Percentiles rank a stretch among this genome's conserved stretches.
These are phyloP conservation scores for Globisporangium carolinianum DNA, from an alignment of 352 stramenopile genomes.

Conservation along the genomic window DNA sequence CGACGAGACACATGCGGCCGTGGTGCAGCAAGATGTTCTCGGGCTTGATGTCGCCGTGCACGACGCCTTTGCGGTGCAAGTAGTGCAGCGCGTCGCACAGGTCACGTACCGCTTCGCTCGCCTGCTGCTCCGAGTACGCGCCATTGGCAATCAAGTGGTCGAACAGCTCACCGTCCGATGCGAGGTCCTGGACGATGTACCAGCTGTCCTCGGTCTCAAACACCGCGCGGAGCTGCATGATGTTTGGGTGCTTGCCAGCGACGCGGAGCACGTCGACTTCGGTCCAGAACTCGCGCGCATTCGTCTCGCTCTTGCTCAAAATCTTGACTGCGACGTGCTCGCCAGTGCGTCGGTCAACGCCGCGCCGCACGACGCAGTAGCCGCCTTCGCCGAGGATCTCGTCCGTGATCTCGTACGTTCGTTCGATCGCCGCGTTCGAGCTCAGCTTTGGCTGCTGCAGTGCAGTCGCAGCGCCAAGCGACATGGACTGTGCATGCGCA, in stretches of 20 bases:
- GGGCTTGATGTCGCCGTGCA: constrained; percentile 87
- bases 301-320: constrained; percentile 71
- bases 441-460: constrained; percentile 1
- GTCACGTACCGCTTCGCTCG: constrained; percentile 59
- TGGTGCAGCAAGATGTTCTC: constrained; percentile 81
- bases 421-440: constrained; percentile 31
- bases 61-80: constrained; percentile 81
- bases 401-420: constrained; percentile 70
- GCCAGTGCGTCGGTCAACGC: constrained; percentile 48
- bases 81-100: constrained; percentile 77
- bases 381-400: constrained; percentile 77
- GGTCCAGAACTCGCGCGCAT: constrained; percentile 74
- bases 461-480: not conserved
- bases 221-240: constrained; percentile 66
- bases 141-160: constrained; percentile 82
- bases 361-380: constrained; percentile 76
- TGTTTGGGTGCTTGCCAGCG: constrained; percentile 68
- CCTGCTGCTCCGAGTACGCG: constrained; percentile 81
- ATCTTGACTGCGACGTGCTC: constrained; percentile 78
- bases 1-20: constrained; percentile 75
- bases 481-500: not conserved
- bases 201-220: constrained; percentile 69
- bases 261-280: constrained; percentile 74
- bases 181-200: constrained; percentile 82
- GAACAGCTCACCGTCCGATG: constrained; percentile 83